phyloP scores from a whole-genome alignment of 148 eudicot genomes.

The Selenicereus undatus region DNA sequence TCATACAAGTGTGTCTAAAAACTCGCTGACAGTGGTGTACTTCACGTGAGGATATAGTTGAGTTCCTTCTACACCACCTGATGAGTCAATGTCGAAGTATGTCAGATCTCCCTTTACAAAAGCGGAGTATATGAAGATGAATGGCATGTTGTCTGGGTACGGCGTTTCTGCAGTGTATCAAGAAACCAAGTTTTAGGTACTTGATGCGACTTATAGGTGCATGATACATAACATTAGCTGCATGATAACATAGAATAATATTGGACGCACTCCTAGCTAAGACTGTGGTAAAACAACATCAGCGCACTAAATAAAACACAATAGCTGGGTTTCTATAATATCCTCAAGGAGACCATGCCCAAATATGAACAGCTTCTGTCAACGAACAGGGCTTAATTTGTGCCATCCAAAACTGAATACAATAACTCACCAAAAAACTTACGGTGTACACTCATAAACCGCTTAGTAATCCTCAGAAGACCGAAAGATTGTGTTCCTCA shows the following conservation, averaged over 20 bases:
- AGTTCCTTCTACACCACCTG: constrained; percentile 69
- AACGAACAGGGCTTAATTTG: too few species aligned
- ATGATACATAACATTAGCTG: too few species aligned
- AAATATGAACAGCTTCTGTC: neutral
- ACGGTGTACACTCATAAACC: too few species aligned
- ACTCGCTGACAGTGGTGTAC: constrained; percentile 57
- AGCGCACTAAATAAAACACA: neutral
- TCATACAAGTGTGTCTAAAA: constrained; percentile 43
- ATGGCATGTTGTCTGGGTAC: constrained; percentile 52
- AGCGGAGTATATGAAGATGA: constrained; percentile 61
- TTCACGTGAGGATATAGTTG: constrained; percentile 56
- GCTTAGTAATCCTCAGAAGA: too few species aligned
- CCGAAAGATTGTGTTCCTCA: too few species aligned
- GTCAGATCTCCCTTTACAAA: constrained; percentile 85
- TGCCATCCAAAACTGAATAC: too few species aligned
- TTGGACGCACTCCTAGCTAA: too few species aligned
- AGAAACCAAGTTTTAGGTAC: constrained; percentile 5
- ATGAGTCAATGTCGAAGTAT: constrained; percentile 55
- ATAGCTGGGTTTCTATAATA: neutral
- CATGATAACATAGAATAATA: too few species aligned
- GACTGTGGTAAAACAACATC: too few species aligned
- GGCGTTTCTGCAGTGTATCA: constrained; percentile 53
- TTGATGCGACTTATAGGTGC: too few species aligned
- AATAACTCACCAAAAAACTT: too few species aligned
- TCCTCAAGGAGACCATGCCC: neutral